phyloP scores from a whole-genome alignment of 2,329 filamentous ascomycete species.

The Neurospora sp. region DNA sequence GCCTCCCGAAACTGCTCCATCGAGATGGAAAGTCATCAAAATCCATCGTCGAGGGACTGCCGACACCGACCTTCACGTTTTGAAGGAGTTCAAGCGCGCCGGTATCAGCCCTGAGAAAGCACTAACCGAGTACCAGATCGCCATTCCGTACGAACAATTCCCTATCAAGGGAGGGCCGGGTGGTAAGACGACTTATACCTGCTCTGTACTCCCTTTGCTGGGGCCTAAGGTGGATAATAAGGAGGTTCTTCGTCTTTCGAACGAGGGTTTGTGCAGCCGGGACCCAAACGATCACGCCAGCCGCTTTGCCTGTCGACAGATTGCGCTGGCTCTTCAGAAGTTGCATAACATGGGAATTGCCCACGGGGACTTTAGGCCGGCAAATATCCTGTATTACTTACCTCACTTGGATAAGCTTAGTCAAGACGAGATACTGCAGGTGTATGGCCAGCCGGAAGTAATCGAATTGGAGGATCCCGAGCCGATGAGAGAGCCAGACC shows the following conservation, averaged over 20 bases:
- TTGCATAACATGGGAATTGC: constrained; percentile 3
- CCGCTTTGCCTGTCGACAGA: background rate
- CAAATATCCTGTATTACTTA: constrained; percentile 1
- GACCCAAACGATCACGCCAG: background rate
- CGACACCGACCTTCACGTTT: background rate
- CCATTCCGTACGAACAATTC: background rate
- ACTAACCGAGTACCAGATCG: background rate
- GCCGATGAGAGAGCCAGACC: background rate
- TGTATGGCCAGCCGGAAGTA: background rate
- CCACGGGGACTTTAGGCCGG: constrained; percentile 6
- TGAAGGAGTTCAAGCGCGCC: background rate
- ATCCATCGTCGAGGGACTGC: background rate
- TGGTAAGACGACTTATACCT: background rate
- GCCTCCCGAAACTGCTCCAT: background rate
- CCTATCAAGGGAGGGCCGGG: background rate
- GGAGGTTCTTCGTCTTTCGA: background rate
- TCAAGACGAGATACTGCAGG: background rate
- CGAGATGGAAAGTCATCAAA: background rate
- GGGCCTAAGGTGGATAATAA: background rate
- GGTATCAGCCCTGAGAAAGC: background rate
- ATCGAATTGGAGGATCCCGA: background rate
- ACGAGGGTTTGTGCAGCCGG: background rate
- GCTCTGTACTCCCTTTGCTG: background rate
- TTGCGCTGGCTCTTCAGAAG: background rate
- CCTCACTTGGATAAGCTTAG: background rate